Evolutionary conservation across 257 asterid genomes (phyloP), one percentile per base, ranked within the genome.

Genomic region (Penstemon newberryi): DNA sequence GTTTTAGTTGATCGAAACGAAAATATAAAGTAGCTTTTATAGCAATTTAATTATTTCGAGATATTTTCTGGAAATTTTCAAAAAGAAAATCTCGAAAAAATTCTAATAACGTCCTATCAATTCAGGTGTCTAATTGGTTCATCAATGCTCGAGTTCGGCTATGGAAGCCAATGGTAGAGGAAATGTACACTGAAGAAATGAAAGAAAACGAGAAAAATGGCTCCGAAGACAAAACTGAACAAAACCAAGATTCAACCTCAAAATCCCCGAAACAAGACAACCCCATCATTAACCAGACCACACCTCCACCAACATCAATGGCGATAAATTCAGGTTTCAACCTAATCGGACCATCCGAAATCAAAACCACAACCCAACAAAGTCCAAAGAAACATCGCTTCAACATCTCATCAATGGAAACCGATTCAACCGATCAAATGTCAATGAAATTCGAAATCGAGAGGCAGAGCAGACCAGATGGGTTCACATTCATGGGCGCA

Each of bases 131-230:
- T 3, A 93, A 93, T 82, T 93, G 98, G 98, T 93, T 93, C 81
- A 92, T 92, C 73, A 93, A 93, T 62, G 99, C 99, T 7, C 83
- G 99, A 52, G 99, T 93, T 65, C 84, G 99, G 7, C 96, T 93
- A 0, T 93, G 99, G 99, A 93, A 93, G 83, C 99, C 99, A 4
- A 93, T 93, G 99, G 99, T 93, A 0, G 99, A 93, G 76, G 99
- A 93, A 72, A 93, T 93, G 99, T 90, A 93, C 82, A 63, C n/a
- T 52, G 99, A 93, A 70, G 99, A 93, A 63, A 81, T 87, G 75
- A 93, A 88, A 77, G 97, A 90, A 8, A 83, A 88, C 11, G 97
- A 87, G 25, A 85, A 83, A 47, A 80, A 71, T 8, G 90, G 85
- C 10, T 73, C 86, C 4, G 97, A 85, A 36, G 95, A 84, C 82